Conservation (phyloP, 78 protist species). For the Pelomyxa schiedti region DNA sequence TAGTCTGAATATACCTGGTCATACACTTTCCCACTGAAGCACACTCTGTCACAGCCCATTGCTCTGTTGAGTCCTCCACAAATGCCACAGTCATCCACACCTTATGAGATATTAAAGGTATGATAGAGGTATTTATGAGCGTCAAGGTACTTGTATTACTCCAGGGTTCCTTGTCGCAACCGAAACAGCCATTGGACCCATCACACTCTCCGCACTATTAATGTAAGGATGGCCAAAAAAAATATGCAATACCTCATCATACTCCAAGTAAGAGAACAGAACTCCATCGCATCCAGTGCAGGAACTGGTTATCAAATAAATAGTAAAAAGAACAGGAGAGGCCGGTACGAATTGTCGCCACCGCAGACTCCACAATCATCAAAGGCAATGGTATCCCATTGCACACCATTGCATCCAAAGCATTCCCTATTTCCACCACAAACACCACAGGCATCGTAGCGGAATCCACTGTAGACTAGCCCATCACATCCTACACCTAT, state of each 20-base stretch:
- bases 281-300: neutral
- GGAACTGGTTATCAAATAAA: too few species aligned
- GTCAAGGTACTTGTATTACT: neutral
- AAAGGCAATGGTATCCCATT: neutral
- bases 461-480: too few species aligned
- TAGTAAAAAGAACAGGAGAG: too few species aligned
- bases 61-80: neutral
- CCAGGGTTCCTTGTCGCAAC: neutral
- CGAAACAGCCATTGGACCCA: neutral
- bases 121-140: neutral
- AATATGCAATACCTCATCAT: neutral
- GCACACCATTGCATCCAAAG: neutral
- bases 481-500: constrained; percentile 26
- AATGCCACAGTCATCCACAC: neutral
- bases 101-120: neutral
- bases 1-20: neutral
- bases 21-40: neutral
- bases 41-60: neutral
- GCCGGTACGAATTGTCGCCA: neutral
- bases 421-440: neutral
- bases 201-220: neutral
- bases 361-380: neutral
- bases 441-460: neutral
- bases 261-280: neutral
- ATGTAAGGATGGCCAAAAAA: neutral